These are phyloP conservation scores for Dipteronia sinensis DNA, from an alignment of 345 rosid species.

Conservation along the genomic window DNA sequence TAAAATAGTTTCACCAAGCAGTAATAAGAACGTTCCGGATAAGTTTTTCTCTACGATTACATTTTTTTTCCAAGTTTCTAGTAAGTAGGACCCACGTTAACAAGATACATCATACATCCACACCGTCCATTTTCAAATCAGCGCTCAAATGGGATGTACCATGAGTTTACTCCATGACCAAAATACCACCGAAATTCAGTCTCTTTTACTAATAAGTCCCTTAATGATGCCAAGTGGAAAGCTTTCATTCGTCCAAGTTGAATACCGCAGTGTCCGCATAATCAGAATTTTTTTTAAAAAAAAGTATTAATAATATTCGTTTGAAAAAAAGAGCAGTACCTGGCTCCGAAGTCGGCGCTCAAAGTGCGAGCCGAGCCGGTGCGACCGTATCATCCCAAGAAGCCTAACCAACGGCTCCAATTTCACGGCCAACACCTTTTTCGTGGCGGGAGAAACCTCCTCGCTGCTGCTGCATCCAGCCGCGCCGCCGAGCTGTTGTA, in stretches of 20 bases:
- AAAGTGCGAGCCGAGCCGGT: constrained; percentile 55
- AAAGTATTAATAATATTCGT: constrained; percentile 17
- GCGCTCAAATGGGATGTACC: background rate
- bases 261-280: background rate
- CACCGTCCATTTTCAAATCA: background rate
- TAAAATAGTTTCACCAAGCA: too few relatives aligned
- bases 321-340: constrained; percentile 32
- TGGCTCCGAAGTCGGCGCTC: constrained; percentile 59
- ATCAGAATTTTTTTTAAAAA: background rate
- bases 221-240: background rate
- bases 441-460: constrained; percentile 58
- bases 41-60: too few relatives aligned
- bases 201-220: background rate
- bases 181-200: background rate
- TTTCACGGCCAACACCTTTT: constrained; percentile 38
- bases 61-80: background rate
- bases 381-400: constrained; percentile 42
- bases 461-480: constrained; percentile 42
- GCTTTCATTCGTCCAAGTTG: background rate
- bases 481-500: constrained; percentile 35
- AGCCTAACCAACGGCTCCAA: constrained; percentile 41
- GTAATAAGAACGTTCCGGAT: too few relatives aligned
- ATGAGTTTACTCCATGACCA: background rate
- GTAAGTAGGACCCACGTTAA: constrained; percentile 15
- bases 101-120: background rate